These are phyloP conservation scores for Fusarium clavum DNA, from an alignment of 2,329 filamentous ascomycete genomes.

Conservation along the genomic window DNA sequence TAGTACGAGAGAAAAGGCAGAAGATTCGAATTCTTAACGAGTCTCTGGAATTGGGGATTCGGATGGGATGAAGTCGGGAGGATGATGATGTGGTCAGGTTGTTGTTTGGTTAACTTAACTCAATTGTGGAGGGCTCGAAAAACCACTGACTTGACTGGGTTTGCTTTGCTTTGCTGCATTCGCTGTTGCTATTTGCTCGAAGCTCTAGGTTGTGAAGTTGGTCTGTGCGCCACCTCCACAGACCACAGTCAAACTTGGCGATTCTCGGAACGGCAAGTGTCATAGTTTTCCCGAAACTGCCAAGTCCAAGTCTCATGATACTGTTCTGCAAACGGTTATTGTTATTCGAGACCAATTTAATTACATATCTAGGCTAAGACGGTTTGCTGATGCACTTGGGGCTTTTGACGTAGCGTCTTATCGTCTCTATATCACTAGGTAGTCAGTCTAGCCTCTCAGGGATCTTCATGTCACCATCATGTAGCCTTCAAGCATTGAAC, in stretches of 20 bases:
- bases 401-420: not conserved
- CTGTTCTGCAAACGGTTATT: not conserved
- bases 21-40: conserved; percentile 27
- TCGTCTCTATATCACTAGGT: conserved; percentile 7
- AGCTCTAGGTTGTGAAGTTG: conserved; percentile 16
- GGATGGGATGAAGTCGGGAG: conserved; percentile 32
- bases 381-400: not conserved
- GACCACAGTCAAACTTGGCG: conserved; percentile 3
- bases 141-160: conserved; percentile 10
- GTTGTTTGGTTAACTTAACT: conserved; percentile 7
- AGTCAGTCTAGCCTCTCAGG: conserved; percentile 18
- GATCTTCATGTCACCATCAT: conserved; percentile 32
- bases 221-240: conserved; percentile 29
- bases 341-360: not conserved
- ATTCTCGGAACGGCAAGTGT: conserved; percentile 33
- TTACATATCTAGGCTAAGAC: not conserved
- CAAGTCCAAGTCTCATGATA: conserved; percentile 7
- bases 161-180: conserved; percentile 1
- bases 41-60: conserved; percentile 24
- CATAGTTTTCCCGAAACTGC: conserved; percentile 37
- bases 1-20: conserved; percentile 7
- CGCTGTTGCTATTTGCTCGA: conserved; percentile 4
- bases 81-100: conserved; percentile 38
- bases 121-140: conserved; percentile 35
- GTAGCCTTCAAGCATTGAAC: conserved; percentile 33